Percentiles rank a stretch among this genome's conserved stretches.
Conservation (phyloP, 2,329 filamentous ascomycete genomes). For the Fusarium avenaceum region DNA sequence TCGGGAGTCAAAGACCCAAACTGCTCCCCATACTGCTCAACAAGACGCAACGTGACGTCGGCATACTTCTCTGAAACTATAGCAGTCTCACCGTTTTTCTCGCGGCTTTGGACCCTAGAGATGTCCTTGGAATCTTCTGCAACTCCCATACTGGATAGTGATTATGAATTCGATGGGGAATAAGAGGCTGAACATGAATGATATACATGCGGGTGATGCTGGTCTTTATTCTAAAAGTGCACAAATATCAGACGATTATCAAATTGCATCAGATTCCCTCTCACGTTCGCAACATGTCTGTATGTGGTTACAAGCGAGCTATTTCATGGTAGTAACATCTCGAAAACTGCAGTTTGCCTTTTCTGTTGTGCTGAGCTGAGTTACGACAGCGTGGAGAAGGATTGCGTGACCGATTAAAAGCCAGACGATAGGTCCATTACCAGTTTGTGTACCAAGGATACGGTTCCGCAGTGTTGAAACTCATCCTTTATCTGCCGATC, state of each 20-base stretch:
- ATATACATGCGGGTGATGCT: constrained; percentile 3
- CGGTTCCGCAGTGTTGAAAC: not conserved
- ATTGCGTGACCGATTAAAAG: constrained; percentile 31
- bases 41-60: constrained; percentile 9
- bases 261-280: constrained; percentile 12
- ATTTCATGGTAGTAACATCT: not conserved
- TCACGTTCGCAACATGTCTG: not conserved
- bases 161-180: not conserved
- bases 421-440: constrained; percentile 11
- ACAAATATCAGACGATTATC: not conserved
- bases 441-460: constrained; percentile 4
- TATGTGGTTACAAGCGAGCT: not conserved
- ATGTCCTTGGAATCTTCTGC: constrained; percentile 9
- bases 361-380: not conserved
- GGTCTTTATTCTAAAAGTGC: not conserved
- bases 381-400: constrained; percentile 34
- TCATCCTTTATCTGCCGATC: not conserved
- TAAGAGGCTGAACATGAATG: not conserved
- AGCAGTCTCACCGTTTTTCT: constrained; percentile 10
- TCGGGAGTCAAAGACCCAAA: constrained; percentile 6
- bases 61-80: constrained; percentile 17
- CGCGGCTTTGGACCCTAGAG: not conserved
- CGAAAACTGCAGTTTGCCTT: not conserved
- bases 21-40: constrained; percentile 9
- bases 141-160: not conserved